phyloP scores from a whole-genome alignment of 257 asterid genomes.

The Solanum stenotomum region DNA sequence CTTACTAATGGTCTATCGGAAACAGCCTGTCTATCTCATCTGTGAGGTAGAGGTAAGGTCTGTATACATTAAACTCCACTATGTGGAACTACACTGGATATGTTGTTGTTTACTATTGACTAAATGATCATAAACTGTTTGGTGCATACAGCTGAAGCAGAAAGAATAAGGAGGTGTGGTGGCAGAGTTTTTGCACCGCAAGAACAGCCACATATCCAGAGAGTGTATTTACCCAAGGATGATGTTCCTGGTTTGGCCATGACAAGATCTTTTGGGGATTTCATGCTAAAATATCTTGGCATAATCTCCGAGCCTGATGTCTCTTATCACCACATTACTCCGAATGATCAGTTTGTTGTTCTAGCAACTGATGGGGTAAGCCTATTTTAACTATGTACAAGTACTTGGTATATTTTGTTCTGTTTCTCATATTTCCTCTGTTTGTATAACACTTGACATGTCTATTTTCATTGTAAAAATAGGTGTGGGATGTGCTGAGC shows the following conservation, averaged over 20 bases:
- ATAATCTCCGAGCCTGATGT: conserved; percentile 61
- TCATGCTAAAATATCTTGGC: conserved; percentile 55
- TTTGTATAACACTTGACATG: background rate
- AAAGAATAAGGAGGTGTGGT: conserved; percentile 58
- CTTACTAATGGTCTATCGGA: background rate
- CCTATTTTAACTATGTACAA: background rate
- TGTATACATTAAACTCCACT: background rate
- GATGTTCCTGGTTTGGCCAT: conserved; percentile 87
- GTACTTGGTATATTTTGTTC: no score
- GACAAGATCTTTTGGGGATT: conserved; percentile 85
- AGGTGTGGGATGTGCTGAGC: conserved; percentile 88
- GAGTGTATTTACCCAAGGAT: conserved; percentile 75
- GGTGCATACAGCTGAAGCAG: conserved; percentile 75
- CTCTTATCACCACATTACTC: conserved; percentile 37
- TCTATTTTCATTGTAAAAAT: background rate
- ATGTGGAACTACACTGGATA: no score
- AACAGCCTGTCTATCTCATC: no score
- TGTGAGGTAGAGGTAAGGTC: background rate
- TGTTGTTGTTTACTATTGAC: no score
- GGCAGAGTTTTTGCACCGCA: conserved; percentile 62
- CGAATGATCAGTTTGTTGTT: conserved; percentile 58
- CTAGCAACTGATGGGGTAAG: conserved; percentile 84
- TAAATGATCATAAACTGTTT: background rate
- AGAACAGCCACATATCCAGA: conserved; percentile 56
- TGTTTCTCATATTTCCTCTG: background rate